Percentiles rank a stretch among this genome's conserved stretches.
Conservation (phyloP, 1,284 basidiomycete species). For the Ceraceosorus guamensis region DNA sequence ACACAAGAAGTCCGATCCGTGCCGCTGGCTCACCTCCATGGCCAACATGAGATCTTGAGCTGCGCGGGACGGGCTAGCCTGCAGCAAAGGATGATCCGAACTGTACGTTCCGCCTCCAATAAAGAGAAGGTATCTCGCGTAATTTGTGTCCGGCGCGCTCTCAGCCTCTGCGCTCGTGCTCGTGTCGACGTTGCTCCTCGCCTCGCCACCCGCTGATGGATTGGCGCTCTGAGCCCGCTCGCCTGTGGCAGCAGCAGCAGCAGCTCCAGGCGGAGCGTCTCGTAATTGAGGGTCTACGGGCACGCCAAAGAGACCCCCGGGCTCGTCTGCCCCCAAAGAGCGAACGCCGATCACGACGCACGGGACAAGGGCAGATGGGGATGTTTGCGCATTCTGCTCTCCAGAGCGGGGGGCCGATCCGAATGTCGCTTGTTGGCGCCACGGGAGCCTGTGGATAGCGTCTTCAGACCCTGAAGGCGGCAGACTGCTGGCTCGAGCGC, state of each 20-base stretch:
- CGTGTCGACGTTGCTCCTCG: neutral
- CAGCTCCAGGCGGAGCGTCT: slow-evolving; percentile 1
- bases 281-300: no score
- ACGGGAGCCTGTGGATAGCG: no score
- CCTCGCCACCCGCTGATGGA: neutral
- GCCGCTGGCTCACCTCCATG: slow-evolving; percentile 22
- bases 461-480: no score
- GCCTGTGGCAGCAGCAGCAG: neutral
- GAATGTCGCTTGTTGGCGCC: neutral
- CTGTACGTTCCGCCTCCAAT: slow-evolving; percentile 42
- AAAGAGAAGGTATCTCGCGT: slow-evolving; percentile 39
- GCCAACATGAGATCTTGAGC: slow-evolving; percentile 44
- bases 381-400: neutral
- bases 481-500: no score
- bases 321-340: slow-evolving; percentile 30
- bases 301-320: no score
- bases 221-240: neutral
- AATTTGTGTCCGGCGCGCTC: neutral
- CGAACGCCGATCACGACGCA: slow-evolving; percentile 44
- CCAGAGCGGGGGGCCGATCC: neutral
- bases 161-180: neutral
- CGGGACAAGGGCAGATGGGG: slow-evolving; percentile 27
- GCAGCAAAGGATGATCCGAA: slow-evolving; percentile 38
- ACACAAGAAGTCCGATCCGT: neutral
- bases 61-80: slow-evolving; percentile 28